Conservation (phyloP, 2,329 filamentous ascomycete genomes). For the Verticillium nubilum region DNA sequence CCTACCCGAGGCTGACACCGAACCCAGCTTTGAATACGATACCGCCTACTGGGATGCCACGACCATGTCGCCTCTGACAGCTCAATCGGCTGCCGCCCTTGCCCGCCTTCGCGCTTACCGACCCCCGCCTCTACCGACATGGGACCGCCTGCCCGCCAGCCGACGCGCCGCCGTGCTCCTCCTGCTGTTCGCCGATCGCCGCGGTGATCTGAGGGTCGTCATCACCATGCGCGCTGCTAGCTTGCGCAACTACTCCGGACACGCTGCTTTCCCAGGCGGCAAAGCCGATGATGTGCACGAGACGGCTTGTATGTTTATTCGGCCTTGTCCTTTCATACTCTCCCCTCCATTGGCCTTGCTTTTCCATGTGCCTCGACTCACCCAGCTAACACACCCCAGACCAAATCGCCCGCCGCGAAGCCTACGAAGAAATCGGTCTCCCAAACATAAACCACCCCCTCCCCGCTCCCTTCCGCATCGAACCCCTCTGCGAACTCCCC, state of each 20-base stretch:
- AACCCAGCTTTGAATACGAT: constrained; percentile 22
- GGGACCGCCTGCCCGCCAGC: constrained; percentile 55
- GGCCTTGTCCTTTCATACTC: too few species aligned
- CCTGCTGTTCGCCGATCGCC: constrained; percentile 77
- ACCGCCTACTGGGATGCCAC: constrained; percentile 53
- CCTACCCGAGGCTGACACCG: not conserved
- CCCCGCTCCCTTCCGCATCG: constrained; percentile 73
- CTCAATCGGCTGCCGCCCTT: constrained; percentile 50
- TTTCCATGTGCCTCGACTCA: not conserved
- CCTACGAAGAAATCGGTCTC: constrained; percentile 88
- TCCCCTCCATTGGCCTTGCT: not conserved
- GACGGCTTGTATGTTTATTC: constrained; percentile 47
- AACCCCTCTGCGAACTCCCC: constrained; percentile 82
- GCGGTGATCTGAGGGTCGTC: constrained; percentile 70
- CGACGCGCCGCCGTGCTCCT: constrained; percentile 83
- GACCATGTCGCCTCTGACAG: constrained; percentile 52
- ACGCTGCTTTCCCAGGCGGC: constrained; percentile 82
- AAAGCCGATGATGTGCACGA: constrained; percentile 56
- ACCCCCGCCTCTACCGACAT: constrained; percentile 55
- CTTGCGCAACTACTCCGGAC: constrained; percentile 68
- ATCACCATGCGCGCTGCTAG: constrained; percentile 63
- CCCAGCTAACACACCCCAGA: constrained; percentile 40
- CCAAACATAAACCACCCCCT: constrained; percentile 65
- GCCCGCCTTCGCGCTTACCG: constrained; percentile 55
- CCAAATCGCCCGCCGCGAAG: constrained; percentile 83